Evolutionary conservation across 805 yeast species (phyloP).

Genomic region (Ascoidea asiatica): DNA sequence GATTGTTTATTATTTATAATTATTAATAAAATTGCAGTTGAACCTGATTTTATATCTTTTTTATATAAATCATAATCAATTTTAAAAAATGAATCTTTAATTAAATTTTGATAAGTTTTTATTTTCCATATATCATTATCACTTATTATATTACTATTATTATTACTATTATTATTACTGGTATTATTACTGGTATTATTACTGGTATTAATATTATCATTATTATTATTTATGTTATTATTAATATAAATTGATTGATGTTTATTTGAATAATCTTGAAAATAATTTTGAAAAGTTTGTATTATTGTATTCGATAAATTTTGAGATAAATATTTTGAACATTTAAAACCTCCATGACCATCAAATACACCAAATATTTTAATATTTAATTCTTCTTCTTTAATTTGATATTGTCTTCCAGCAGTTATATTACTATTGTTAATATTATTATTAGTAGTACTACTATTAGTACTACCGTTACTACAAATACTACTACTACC

Average conservation of each 20-base stretch:
- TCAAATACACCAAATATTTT: constrained; percentile 60
- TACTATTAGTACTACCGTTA: not conserved
- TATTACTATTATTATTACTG: no score
- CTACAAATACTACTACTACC: not conserved
- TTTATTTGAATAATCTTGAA: constrained; percentile 3
- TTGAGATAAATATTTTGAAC: constrained; percentile 40
- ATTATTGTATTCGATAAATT: constrained; percentile 25
- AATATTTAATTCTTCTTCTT: constrained; percentile 14
- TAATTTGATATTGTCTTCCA: constrained; percentile 3
- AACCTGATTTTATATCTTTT: constrained; percentile 29
- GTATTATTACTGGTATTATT: no score
- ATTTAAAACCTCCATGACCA: constrained; percentile 67
- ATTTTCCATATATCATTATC: not conserved
- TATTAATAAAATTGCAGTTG: constrained; percentile 35
- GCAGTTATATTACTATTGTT: not conserved
- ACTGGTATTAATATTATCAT: no score
- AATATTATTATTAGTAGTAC: not conserved
- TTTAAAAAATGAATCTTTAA: constrained; percentile 30
- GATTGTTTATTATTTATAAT: constrained; percentile 30
- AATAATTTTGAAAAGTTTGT: constrained; percentile 10
- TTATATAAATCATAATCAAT: constrained; percentile 30
- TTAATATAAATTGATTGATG: constrained; percentile 3
- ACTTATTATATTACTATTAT: not conserved
- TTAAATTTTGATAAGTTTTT: not conserved
- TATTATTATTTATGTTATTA: no score